Evolutionary conservation across 768 basidiomycete species (phyloP).

Genomic region (Boletus coccyginus): DNA sequence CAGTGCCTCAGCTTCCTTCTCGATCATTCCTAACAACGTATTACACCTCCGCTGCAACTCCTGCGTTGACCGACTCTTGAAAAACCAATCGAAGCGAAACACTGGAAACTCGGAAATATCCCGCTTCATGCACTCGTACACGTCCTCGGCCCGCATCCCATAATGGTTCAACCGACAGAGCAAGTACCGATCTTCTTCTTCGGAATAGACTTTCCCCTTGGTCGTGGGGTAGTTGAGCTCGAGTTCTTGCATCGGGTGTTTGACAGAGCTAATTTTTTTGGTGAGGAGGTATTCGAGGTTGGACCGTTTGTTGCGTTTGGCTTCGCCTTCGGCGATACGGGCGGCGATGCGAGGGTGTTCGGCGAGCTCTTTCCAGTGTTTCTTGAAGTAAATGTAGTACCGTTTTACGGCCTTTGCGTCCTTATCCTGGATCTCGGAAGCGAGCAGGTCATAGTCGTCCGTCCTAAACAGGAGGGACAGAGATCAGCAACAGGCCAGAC

Average conservation of each 20-base stretch:
- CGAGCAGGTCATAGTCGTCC: constrained; percentile 64
- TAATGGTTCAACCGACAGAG: constrained; percentile 88
- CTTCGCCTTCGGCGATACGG: constrained; percentile 87
- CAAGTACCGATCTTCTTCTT: constrained; percentile 96
- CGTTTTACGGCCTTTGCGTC: constrained; percentile 68
- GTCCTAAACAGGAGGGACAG: constrained; percentile 40
- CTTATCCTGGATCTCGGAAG: constrained; percentile 84
- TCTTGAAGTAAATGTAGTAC: constrained; percentile 84
- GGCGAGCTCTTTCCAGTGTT: constrained; percentile 73
- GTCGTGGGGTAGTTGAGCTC: constrained; percentile 94
- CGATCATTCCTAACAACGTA: constrained; percentile 85
- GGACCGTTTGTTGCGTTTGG: constrained; percentile 82
- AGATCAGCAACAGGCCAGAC: neutral
- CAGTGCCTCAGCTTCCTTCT: constrained; percentile 78
- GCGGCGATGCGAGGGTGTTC: constrained; percentile 79
- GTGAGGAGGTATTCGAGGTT: constrained; percentile 76
- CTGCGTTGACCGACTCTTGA: constrained; percentile 88
- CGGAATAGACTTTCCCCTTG: constrained; percentile 94
- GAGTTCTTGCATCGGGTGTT: constrained; percentile 95
- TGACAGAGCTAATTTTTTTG: constrained; percentile 78
- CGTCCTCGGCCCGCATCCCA: constrained; percentile 84
- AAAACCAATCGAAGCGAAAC: constrained; percentile 98
- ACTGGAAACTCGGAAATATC: constrained; percentile 97
- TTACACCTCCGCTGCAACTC: constrained; percentile 87
- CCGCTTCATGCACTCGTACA: constrained; percentile 93